Evolutionary conservation across 2,329 filamentous ascomycete genomes (phyloP).

Genomic region (Bipolaris zeicola): DNA sequence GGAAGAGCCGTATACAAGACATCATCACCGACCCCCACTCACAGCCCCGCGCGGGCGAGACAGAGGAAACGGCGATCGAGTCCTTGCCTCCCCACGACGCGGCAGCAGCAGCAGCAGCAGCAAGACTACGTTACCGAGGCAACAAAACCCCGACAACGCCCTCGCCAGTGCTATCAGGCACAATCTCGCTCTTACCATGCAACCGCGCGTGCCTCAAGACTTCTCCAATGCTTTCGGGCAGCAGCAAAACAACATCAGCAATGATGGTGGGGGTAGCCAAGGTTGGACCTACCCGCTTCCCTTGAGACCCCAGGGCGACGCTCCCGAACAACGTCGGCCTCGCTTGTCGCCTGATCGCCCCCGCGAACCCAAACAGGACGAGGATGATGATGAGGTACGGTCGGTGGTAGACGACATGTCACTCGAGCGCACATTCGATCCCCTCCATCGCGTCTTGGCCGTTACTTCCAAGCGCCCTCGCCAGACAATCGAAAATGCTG

Average conservation of each 20-base stretch:
- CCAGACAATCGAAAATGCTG: conserved; percentile 23
- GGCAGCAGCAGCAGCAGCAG: background rate
- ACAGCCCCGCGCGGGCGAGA: background rate
- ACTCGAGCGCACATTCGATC: background rate
- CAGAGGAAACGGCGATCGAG: conserved; percentile 7
- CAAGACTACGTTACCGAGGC: conserved; percentile 5
- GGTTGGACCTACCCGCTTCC: background rate
- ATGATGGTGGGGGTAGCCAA: background rate
- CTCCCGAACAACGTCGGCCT: background rate
- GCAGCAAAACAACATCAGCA: background rate
- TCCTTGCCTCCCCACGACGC: conserved; percentile 10
- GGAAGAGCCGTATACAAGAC: background rate
- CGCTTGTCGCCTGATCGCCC: background rate
- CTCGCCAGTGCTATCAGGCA: conserved; percentile 5
- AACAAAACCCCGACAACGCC: background rate
- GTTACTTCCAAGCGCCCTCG: conserved; percentile 23
- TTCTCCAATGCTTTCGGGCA: background rate
- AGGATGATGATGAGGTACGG: background rate
- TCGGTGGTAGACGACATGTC: background rate
- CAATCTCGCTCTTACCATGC: conserved; percentile 17
- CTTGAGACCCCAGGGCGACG: background rate
- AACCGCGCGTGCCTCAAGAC: conserved; percentile 14
- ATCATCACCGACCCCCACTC: background rate
- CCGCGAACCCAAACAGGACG: background rate
- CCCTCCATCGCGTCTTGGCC: conserved; percentile 2